Evolutionary conservation across 1,284 basidiomycete genomes (phyloP), one percentile per base, ranked within the genome.

Genomic region (Malassezia caprae): DNA sequence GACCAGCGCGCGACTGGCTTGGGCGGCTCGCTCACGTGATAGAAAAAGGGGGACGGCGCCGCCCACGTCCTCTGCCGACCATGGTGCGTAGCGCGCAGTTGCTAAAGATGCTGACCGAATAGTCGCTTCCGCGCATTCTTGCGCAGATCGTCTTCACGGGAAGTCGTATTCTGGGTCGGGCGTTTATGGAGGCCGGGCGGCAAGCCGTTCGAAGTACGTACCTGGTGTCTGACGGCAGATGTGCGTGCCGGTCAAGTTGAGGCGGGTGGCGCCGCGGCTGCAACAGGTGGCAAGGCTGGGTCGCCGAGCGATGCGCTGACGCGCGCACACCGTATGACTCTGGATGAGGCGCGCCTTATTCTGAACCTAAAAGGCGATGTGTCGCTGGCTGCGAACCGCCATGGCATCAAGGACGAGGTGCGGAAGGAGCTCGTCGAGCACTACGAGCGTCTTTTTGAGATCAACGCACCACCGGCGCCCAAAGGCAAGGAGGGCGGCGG

Each of bases 301-400:
- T 62, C 64, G 39, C 53, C 65, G 12, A 63, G 61, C 8, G 66
- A 69, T 41, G 56, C 62, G 45, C 60, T 72, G 23, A 70, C 87
- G 51, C 80, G 86, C 58, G 82, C 87, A 63, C 85, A 91, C 70
- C 82, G 85, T 42, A 94, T 99, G 91, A 90, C 89, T 21, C 72
- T 94, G 62, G 93, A 98, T 64, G 94, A 98, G 78, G 94, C 94
- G 23, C 85, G 86, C 66, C 78, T 96, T 58, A 91, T 99, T 71
- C 78, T 99, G 64, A 96, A 99, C 75, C 79, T 84, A 39, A 94
- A 91, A 77, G 82, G 83, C 50, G 86, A 68, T 48, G 21, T 66
- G 6, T 63, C 62, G 17, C 57, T 59, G 12, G 60, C 59, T 11
- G 57, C 62, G 11, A 48, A 56, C 7, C 41, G 27, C 13, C n/a